A percentile compares a stretch with the other conserved stretches of the same genome.
These are phyloP conservation scores for Colletotrichum godetiae DNA, from an alignment of 2,329 filamentous ascomycete genomes.

Conservation along the genomic window DNA sequence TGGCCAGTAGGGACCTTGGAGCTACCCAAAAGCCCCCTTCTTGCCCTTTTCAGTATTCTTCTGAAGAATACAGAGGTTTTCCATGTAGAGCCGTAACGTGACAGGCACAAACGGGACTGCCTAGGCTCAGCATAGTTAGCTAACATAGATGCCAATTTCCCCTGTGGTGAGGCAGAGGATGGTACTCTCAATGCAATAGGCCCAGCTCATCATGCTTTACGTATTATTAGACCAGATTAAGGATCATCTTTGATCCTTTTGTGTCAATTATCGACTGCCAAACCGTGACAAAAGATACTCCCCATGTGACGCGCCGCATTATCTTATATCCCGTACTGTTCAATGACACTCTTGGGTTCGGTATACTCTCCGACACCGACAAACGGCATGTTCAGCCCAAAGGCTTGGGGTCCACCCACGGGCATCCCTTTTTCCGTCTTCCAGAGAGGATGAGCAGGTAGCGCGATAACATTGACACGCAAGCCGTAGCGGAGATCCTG, in stretches of 20 bases:
- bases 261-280: too few relatives aligned
- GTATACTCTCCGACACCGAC: slow-evolving; percentile 22
- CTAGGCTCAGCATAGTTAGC: background rate
- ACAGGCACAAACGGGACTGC: background rate
- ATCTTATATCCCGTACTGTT: background rate
- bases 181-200: background rate
- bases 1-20: background rate
- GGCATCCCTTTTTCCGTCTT: slow-evolving; percentile 49
- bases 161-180: background rate
- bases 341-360: slow-evolving; percentile 9
- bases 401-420: slow-evolving; percentile 48
- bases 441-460: slow-evolving; percentile 63
- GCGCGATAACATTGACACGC: slow-evolving; percentile 60
- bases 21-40: background rate
- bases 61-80: background rate
- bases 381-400: slow-evolving; percentile 44
- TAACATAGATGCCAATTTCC: too few relatives aligned
- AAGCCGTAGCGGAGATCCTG: slow-evolving; percentile 63
- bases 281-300: background rate
- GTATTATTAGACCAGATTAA: background rate
- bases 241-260: background rate
- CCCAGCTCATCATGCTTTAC: too few relatives aligned
- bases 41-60: background rate
- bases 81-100: background rate
- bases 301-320: background rate